Base-by-base conservation (phyloP, 2,329 filamentous ascomycete species). In the Cladobotryum mycophilum region DNA sequence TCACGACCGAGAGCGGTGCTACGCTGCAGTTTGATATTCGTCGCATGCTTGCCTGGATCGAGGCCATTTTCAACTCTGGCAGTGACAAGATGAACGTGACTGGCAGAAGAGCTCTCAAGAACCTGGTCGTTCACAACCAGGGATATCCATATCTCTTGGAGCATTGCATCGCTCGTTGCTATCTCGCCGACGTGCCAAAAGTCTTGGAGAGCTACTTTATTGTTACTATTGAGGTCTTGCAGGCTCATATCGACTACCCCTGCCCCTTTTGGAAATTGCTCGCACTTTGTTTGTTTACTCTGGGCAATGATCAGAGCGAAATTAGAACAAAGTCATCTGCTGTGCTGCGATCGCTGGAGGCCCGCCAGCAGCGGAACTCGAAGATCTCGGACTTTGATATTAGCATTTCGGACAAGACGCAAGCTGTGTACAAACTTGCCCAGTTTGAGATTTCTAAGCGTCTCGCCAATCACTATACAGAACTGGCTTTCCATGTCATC, bases 321-420 rank as follows among this genome's bases (percentile, higher is more conserved):
- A 89, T 97, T 41, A 79, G 93, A 40, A 90, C 89, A 60, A 95
- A 95, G 66, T 93, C 93, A 1, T 88, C 88, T 1, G 82, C 85
- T 45, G 75, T 97, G 33, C 75, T 99, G 12, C 81, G 90, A 38
- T 84, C 83, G 0, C 74, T 97, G 1, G 93, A 97, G 67, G 84
- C 90, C 57, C 82, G 89, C 20, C 88, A 93, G 57, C 70, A 70
- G 3, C 75, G 88, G 57, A 93, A 83, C 56, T 96, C 92, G 1
- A 95, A 95, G 63, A 83, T 99, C 6, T 89, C 96, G 64, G 93
- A 99, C 65, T 95, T 96, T 53, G 93, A 99, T 62, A 97, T 99
- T 61, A 96, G 91, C 65, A 93, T 99, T 52, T 95, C 92, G 0
- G 95, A 99, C 70, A 97, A 96, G 70, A 99, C 95, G 0, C 95